A percentile compares a stretch with the other conserved stretches of the same genome.
phyloP scores from a whole-genome alignment of 106 monocot species.

The Allium sativum region DNA sequence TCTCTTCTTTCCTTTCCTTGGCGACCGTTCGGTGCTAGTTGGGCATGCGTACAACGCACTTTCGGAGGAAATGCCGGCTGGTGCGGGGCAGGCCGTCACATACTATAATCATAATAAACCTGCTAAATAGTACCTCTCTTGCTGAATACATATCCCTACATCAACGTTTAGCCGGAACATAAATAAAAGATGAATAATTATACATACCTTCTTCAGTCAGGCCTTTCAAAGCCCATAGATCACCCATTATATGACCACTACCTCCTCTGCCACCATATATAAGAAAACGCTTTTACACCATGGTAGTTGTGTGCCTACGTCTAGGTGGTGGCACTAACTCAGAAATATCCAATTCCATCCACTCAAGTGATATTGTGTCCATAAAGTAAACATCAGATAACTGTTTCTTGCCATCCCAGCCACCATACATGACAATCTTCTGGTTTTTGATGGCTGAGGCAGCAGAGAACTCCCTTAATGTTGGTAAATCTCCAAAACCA shows the following conservation, averaged over 20 bases:
- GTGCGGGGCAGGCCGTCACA: too few species aligned
- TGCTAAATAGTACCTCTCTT: too few species aligned
- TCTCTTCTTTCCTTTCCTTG: too few species aligned
- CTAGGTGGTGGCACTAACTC: conserved; percentile 77
- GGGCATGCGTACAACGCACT: too few species aligned
- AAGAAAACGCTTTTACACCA: conserved; percentile 93
- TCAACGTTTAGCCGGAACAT: background rate
- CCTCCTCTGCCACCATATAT: conserved; percentile 98
- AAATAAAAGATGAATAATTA: background rate
- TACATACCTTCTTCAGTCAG: conserved; percentile 83
- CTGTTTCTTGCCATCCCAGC: conserved; percentile 99
- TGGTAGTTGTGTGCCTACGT: conserved; percentile 87
- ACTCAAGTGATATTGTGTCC: conserved; percentile 96
- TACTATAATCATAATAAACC: conserved; percentile 21
- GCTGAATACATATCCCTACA: background rate
- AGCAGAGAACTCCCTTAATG: conserved; percentile 87
- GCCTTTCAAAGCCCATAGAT: conserved; percentile 98
- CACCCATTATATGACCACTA: conserved; percentile 94
- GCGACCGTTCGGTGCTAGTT: too few species aligned
- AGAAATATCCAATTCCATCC: conserved; percentile 74
- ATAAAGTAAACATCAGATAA: conserved; percentile 92
- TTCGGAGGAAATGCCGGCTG: too few species aligned
- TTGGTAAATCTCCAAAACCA: conserved; percentile 94
- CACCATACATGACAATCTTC: conserved; percentile 98
- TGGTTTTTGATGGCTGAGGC: conserved; percentile 84